phyloP scores from a whole-genome alignment of 2,329 filamentous ascomycete genomes.

The Purpureocillium lavendulum region DNA sequence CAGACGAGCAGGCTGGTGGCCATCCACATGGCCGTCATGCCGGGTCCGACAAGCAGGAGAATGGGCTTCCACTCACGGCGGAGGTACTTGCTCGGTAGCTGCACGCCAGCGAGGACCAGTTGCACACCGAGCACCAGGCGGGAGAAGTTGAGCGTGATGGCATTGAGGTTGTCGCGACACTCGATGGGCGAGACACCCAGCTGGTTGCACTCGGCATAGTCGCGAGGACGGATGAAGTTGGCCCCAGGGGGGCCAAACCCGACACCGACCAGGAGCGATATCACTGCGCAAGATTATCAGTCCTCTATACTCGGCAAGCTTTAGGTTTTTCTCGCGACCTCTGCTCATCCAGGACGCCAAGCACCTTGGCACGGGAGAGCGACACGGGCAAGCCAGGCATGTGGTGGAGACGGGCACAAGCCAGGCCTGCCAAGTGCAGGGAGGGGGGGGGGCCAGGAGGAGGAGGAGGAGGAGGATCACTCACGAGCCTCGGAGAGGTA shows the following conservation, averaged over 20 bases:
- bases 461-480: constrained; percentile 22
- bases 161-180: constrained; percentile 50
- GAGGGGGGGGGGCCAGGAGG: neutral
- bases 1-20: constrained; percentile 71
- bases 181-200: constrained; percentile 10
- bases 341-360: too few relatives aligned
- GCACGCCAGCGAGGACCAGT: constrained; percentile 79
- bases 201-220: constrained; percentile 52
- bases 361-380: neutral
- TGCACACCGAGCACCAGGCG: constrained; percentile 85
- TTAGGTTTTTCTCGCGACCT: too few relatives aligned
- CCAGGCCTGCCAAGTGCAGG: neutral
- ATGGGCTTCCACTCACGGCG: constrained; percentile 71
- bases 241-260: constrained; percentile 70
- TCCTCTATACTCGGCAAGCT: neutral
- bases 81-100: constrained; percentile 78
- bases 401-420: neutral
- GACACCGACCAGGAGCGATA: constrained; percentile 72
- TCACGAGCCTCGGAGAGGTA: constrained; percentile 84
- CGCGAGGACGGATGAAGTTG: constrained; percentile 65
- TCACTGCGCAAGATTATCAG: constrained; percentile 45
- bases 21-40: constrained; percentile 85
- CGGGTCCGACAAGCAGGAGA: constrained; percentile 66
- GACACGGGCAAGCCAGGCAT: constrained; percentile 1
- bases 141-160: constrained; percentile 75